These are phyloP conservation scores for Selaginella tamariscina DNA, from an alignment of 75 land plant genomes.

Conservation along the genomic window DNA sequence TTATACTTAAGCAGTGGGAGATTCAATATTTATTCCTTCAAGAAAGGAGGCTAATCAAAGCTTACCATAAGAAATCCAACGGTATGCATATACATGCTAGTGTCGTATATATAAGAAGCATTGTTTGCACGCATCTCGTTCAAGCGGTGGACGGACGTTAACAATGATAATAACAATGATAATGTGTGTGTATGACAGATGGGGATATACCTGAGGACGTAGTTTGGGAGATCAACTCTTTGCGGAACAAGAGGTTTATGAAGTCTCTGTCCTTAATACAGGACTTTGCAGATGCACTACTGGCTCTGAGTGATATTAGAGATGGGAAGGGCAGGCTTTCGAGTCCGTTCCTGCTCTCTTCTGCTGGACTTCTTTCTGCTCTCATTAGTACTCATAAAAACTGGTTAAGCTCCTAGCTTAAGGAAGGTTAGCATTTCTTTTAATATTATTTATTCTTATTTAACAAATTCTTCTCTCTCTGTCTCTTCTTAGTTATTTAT, in stretches of 20 bases:
- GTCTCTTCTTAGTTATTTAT: no score
- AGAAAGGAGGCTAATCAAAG: slow-evolving; percentile 24
- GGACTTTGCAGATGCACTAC: slow-evolving; percentile 72
- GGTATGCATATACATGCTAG: slow-evolving; percentile 6
- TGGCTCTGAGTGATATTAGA: slow-evolving; percentile 69
- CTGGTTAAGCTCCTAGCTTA: slow-evolving; percentile 35
- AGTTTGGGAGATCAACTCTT: slow-evolving; percentile 23
- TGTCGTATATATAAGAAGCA: no score
- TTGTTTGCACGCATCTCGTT: no score
- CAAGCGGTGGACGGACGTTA: no score
- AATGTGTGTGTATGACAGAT: no score
- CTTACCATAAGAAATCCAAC: slow-evolving; percentile 18
- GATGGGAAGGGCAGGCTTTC: slow-evolving; percentile 51
- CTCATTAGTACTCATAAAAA: slow-evolving; percentile 90
- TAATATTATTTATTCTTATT: no score
- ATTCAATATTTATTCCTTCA: slow-evolving; percentile 32
- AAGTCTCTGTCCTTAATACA: slow-evolving; percentile 72
- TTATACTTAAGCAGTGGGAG: slow-evolving; percentile 44
- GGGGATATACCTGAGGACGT: no score
- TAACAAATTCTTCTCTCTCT: no score
- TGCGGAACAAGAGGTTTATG: slow-evolving; percentile 40
- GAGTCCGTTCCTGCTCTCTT: slow-evolving; percentile 46
- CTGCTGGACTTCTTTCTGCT: slow-evolving; percentile 83
- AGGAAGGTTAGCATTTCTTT: no score
- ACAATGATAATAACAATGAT: no score